Base-by-base conservation (phyloP, 1,139 yeast genomes). In the Pichia cactophila region DNA sequence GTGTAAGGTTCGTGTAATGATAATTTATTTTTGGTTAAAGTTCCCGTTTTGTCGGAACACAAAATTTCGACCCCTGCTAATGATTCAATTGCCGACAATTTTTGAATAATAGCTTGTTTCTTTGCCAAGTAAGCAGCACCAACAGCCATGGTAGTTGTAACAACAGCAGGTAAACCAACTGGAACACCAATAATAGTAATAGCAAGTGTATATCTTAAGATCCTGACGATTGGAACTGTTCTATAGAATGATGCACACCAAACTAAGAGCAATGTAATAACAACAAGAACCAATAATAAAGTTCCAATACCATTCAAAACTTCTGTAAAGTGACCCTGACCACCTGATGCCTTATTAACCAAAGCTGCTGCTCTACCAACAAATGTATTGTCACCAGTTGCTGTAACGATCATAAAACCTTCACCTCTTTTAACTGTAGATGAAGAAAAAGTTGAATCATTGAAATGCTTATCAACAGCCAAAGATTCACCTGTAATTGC, bases 381-480 rank as follows among this genome's bases (percentile, higher is more conserved):
- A 12, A 45, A 42, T 4, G 48, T 45, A 23, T 45, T 41, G 16
- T 45, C 48, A 33, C 48, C 48, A 23, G 41, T 45, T 16, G 44
- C 41, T 40, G 74, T 66, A 10, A 71, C 78, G 26, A 77, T 63
- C 96, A 89, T 87, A 77, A 84, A 85, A 49, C 78, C 78, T 39
- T 63, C 61, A 26, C 75, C 80, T 47, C 33, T 45, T 35, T 45
- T 41, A 7, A 26, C 39, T 17, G 48, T 39, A 11, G 48, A 42
- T 26, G 97, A 89, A 56, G 97, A 87, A 83, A 86, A 89, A 69
- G 83, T 76, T 64, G 83, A 76, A 71, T 89, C 97, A 73, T 95
- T 96, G 69, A 74, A 73, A 70, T 78, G 87, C 79, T 89, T 89
- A 75, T 50, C 75, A 62, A 56, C 71, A 73, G 78, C 75, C 45